A percentile compares a stretch with the other conserved stretches of the same genome.
Evolutionary conservation across 2,329 filamentous ascomycete genomes (phyloP).

Genomic region (Coniella lustricola): DNA sequence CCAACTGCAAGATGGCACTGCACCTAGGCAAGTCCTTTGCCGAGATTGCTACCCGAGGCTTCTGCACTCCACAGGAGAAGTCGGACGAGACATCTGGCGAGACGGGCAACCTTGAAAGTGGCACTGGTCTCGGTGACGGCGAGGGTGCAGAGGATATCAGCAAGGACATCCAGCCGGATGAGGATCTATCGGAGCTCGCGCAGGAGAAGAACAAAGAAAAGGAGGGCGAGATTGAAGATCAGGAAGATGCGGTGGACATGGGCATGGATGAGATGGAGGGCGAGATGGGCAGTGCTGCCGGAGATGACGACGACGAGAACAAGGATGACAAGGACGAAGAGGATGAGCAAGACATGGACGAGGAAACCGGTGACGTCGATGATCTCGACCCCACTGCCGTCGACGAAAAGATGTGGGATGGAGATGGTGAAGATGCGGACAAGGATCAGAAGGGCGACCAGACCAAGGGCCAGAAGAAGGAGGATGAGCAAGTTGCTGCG

Average conservation of each 20-base stretch:
- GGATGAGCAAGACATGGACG: constrained; percentile 71
- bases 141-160: constrained; percentile 96
- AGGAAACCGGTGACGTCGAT: constrained; percentile 85
- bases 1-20: constrained; percentile 67
- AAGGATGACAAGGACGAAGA: constrained; percentile 59
- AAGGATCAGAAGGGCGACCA: constrained; percentile 75
- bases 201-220: constrained; percentile 70
- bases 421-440: constrained; percentile 68
- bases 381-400: constrained; percentile 83
- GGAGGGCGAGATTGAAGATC: constrained; percentile 62
- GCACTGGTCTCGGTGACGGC: constrained; percentile 89
- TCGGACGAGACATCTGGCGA: constrained; percentile 62
- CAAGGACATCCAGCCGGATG: constrained; percentile 90
- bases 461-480: constrained; percentile 60
- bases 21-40: constrained; percentile 70
- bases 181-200: constrained; percentile 85
- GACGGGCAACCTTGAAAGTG: constrained; percentile 75
- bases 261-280: constrained; percentile 88
- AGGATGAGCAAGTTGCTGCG: constrained; percentile 52
- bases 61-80: constrained; percentile 84
- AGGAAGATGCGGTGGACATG: constrained; percentile 86
- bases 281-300: constrained; percentile 62
- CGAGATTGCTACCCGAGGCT: constrained; percentile 75
- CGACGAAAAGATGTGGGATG: constrained; percentile 99
- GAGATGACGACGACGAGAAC: constrained; percentile 53